Evolutionary conservation across 108 stramenopile species (phyloP).

Genomic region (Cyclotella cryptica): DNA sequence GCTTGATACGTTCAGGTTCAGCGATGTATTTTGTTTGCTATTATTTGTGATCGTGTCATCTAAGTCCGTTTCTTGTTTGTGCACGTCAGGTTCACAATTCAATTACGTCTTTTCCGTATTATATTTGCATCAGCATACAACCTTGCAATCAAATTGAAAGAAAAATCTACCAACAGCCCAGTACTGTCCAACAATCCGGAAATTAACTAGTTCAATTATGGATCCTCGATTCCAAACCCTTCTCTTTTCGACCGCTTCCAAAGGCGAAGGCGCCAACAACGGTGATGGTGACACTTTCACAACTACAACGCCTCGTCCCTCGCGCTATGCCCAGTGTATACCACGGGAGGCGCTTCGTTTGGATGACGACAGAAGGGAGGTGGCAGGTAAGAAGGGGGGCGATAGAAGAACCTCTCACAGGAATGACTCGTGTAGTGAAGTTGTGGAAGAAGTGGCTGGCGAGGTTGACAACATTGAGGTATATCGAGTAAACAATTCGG

Average conservation of each 20-base stretch:
- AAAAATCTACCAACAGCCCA: no score
- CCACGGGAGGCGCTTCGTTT: slow-evolving; percentile 38
- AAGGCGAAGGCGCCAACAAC: background rate
- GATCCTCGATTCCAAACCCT: slow-evolving; percentile 37
- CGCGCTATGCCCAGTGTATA: slow-evolving; percentile 27
- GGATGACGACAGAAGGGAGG: background rate
- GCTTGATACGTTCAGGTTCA: no score
- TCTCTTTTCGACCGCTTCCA: slow-evolving; percentile 26
- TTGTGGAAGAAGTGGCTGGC: background rate
- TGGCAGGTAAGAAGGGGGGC: background rate
- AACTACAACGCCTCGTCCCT: slow-evolving; percentile 8
- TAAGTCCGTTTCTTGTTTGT: no score
- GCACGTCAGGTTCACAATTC: no score
- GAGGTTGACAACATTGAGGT: slow-evolving; percentile 20
- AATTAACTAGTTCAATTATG: slow-evolving; percentile 4
- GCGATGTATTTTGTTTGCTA: no score
- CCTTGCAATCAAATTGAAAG: no score
- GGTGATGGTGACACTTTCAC: background rate
- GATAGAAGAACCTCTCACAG: background rate
- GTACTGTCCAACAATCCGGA: no score
- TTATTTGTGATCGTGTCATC: no score
- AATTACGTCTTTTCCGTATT: no score
- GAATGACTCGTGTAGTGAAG: background rate
- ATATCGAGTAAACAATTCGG: slow-evolving; percentile 23
- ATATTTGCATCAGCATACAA: no score